These are phyloP conservation scores for Arthroderma sp. DNA, from an alignment of 2,329 filamentous ascomycete species.

Conservation along the genomic window DNA sequence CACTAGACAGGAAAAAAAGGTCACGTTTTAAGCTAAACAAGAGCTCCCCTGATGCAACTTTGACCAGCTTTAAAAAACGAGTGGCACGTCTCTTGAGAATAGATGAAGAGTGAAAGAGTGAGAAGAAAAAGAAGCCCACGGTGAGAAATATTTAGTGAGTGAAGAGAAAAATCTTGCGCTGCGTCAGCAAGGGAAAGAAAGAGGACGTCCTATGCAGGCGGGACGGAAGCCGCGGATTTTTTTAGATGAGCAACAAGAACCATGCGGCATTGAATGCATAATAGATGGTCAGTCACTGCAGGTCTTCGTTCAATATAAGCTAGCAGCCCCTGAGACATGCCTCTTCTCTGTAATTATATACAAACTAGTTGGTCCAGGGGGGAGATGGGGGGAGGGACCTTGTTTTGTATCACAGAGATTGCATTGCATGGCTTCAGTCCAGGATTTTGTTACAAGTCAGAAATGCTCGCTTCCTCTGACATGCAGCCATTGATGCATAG, in stretches of 20 bases:
- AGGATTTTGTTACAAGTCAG: background rate
- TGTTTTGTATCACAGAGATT: slow-evolving; percentile 1
- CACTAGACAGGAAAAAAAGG: background rate
- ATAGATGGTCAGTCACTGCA: background rate
- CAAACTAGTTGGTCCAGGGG: background rate
- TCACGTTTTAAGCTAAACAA: background rate
- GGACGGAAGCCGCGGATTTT: background rate
- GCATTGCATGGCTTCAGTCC: background rate
- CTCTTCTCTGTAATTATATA: background rate
- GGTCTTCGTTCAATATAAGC: background rate
- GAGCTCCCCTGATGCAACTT: background rate
- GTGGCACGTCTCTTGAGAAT: background rate
- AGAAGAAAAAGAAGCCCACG: background rate
- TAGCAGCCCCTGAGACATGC: background rate
- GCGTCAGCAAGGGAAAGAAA: background rate
- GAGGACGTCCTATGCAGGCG: too few relatives aligned
- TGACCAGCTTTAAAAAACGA: background rate
- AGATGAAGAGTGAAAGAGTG: background rate
- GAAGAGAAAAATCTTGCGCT: background rate
- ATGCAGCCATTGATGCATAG: too few relatives aligned
- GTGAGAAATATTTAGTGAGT: background rate
- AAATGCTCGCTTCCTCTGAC: background rate
- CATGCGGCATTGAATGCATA: background rate
- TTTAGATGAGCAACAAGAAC: background rate
- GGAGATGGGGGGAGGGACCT: too few relatives aligned